Evolutionary conservation across 1,284 basidiomycete species (phyloP), one percentile per base, ranked within the genome.

Genomic region (Blastosporella zonata): DNA sequence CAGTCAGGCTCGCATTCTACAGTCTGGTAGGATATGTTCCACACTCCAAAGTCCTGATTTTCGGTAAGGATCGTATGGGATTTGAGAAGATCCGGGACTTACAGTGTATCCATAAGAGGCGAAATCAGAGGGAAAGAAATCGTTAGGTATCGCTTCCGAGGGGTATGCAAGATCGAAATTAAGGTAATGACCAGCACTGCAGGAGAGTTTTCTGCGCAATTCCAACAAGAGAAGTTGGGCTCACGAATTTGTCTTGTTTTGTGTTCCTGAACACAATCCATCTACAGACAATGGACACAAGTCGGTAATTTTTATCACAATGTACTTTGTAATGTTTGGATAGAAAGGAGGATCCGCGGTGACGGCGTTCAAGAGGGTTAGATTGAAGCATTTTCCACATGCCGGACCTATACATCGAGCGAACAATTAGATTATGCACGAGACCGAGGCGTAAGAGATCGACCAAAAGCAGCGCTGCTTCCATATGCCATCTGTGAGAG

Each of bases 81-180:
- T 4, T 5, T 40, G 45, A 27, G 43, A 25, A 37, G 43, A 6
- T 29, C 12, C 6, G 37, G 53, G 25, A 64, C 72, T 52, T 55
- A 79, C 84, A 73, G 66, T 84, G 77, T 60, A 84, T 20, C 73
- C 73, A 51, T 75, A 75, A 17, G 67, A 61, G 10, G 78, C 64
- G 53, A 64, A 72, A 58, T 90, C 71, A 2, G 83, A 86, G 0
- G 87, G 87, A 60, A 88, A 90, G 61, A 88, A 90, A 57, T 79
- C 70, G 44, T 70, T 62, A 20, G 86, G 75, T 54, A 90, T 87
- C 20, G 84, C 79, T n/a, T 64, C 56, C 8, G 87, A 88, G 2
- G 87, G 87, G 66, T 74, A 90, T 25, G 84, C 80, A 47, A 90
- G 77, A 63, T 90, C 87, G 63, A 90, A 90, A 59, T 90, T 90